phyloP scores from a whole-genome alignment of 164 flowering plant genomes.

The Amborella trichopoda region DNA sequence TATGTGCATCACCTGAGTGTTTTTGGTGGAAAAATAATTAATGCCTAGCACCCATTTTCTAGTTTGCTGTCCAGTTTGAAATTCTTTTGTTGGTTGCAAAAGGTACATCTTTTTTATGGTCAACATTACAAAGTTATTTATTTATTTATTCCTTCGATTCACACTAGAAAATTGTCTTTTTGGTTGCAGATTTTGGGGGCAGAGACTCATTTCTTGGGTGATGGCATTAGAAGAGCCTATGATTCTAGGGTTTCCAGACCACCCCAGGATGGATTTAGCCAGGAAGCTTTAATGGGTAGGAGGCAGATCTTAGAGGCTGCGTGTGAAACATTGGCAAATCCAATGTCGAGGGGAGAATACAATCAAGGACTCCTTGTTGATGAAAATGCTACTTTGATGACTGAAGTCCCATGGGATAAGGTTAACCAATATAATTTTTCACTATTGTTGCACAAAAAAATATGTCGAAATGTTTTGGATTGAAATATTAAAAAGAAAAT shows the following conservation, averaged over 20 bases:
- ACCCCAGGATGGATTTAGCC: constrained; percentile 74
- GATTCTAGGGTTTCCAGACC: constrained; percentile 78
- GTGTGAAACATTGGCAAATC: constrained; percentile 65
- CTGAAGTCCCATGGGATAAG: constrained; percentile 88
- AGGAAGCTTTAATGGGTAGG: constrained; percentile 60
- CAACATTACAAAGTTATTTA: neutral
- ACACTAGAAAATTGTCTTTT: neutral
- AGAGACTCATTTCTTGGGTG: constrained; percentile 74
- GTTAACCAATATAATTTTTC: too few species aligned
- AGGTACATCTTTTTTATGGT: neutral
- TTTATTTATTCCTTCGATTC: neutral
- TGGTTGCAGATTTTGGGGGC: constrained; percentile 44
- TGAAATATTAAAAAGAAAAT: too few species aligned
- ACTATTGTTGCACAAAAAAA: too few species aligned
- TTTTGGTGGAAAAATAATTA: neutral
- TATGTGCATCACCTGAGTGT: neutral
- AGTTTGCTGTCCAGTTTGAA: neutral
- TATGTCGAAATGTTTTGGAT: too few species aligned
- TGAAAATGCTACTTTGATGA: constrained; percentile 41
- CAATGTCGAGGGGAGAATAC: constrained; percentile 56
- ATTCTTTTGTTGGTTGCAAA: neutral
- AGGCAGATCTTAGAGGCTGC: constrained; percentile 89
- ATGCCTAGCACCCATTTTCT: neutral
- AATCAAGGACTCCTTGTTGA: constrained; percentile 63
- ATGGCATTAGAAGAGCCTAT: constrained; percentile 74